phyloP scores from a whole-genome alignment of 177 flowering plant genomes.

The Vitis hybrid region DNA sequence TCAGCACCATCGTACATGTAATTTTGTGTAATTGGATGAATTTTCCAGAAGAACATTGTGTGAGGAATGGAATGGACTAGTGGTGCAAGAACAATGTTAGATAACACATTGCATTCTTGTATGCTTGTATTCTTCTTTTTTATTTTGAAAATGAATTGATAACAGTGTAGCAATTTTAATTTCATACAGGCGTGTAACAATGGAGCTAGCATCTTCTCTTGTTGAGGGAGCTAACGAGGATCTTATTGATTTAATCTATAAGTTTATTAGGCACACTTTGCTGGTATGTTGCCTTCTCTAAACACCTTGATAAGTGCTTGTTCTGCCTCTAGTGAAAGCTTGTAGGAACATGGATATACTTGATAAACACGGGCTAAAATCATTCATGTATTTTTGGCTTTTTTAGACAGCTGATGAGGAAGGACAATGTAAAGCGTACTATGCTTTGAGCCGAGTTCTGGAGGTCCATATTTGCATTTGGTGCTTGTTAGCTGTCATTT shows the following conservation, averaged over 20 bases:
- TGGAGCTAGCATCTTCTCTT: slow-evolving; percentile 70
- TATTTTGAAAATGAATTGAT: too few relatives aligned
- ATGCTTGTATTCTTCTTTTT: too few relatives aligned
- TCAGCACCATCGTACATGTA: too few relatives aligned
- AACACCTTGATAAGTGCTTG: background rate
- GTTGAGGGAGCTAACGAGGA: slow-evolving; percentile 76
- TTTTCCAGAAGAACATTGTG: too few relatives aligned
- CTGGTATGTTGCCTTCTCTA: slow-evolving; percentile 39
- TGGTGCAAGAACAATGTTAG: too few relatives aligned
- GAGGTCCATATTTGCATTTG: slow-evolving; percentile 46
- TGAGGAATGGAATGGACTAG: too few relatives aligned
- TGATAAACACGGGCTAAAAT: slow-evolving; percentile 10
- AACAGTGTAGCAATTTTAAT: background rate
- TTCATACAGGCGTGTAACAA: slow-evolving; percentile 46
- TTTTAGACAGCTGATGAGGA: slow-evolving; percentile 43
- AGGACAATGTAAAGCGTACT: slow-evolving; percentile 51
- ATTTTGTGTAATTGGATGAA: too few relatives aligned
- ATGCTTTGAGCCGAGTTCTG: slow-evolving; percentile 60
- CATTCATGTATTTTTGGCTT: slow-evolving; percentile 1
- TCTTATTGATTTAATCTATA: slow-evolving; percentile 54
- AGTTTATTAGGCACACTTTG: slow-evolving; percentile 39
- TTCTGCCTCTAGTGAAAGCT: background rate
- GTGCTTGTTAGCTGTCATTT: background rate
- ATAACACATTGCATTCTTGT: too few relatives aligned
- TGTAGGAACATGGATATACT: background rate